Percentiles rank a stretch among this genome's conserved stretches.
Evolutionary conservation across 345 rosid species (phyloP).

Genomic region (Eucalyptus urophylla): DNA sequence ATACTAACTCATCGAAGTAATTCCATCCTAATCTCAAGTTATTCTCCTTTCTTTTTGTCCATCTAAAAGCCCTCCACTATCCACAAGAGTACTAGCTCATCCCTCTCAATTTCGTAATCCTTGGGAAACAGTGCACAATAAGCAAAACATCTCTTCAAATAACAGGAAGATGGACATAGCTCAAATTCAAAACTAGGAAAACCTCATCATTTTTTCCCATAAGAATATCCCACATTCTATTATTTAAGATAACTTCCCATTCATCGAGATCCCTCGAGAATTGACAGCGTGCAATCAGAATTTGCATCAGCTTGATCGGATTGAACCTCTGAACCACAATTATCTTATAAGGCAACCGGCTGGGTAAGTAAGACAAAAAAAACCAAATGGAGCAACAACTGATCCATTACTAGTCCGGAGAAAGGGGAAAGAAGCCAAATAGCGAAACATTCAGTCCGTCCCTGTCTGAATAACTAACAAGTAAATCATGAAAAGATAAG

Average conservation of each 20-base stretch:
- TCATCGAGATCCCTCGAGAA: neutral
- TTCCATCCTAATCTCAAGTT: neutral
- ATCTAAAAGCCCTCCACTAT: neutral
- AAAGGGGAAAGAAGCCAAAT: neutral
- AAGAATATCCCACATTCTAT: too few species aligned
- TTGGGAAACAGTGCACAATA: neutral
- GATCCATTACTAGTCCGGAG: accelerated
- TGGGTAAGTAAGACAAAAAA: neutral
- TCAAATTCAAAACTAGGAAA: too few species aligned
- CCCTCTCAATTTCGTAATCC: neutral
- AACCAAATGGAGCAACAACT: neutral
- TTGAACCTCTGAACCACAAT: neutral
- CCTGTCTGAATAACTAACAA: too few species aligned
- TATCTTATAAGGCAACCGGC: neutral
- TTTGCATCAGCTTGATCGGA: accelerated
- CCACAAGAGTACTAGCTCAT: neutral
- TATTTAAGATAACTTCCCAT: too few species aligned
- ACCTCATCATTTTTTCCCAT: too few species aligned
- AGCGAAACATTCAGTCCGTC: neutral
- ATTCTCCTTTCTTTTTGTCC: neutral
- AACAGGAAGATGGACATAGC: neutral
- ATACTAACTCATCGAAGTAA: neutral
- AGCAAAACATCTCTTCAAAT: neutral
- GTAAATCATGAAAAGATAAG: too few species aligned
- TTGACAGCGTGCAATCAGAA: neutral